These are phyloP conservation scores for Globisporangium splendens DNA, from an alignment of 352 stramenopile genomes.

Conservation along the genomic window DNA sequence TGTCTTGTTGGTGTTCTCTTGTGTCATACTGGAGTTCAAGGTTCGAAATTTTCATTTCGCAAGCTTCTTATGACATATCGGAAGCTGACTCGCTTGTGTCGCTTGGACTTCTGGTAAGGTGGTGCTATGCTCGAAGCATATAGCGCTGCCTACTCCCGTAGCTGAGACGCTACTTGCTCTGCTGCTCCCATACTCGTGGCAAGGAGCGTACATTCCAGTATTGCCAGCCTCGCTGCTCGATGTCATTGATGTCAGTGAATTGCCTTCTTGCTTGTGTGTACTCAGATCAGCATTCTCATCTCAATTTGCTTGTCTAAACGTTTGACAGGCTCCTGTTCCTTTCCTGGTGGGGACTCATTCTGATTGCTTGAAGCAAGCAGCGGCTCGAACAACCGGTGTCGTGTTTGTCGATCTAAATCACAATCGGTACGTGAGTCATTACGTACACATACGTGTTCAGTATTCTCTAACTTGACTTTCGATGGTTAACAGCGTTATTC, in stretches of 20 bases:
- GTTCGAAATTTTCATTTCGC: slow-evolving; percentile 16
- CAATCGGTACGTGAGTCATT: slow-evolving; percentile 52
- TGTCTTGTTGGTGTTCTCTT: slow-evolving; percentile 88
- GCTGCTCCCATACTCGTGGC: slow-evolving; percentile 93
- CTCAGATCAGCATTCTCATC: neutral
- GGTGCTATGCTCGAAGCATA: slow-evolving; percentile 88
- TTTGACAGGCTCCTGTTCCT: slow-evolving; percentile 84
- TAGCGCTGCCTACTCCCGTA: slow-evolving; percentile 87
- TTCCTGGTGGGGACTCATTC: slow-evolving; percentile 92
- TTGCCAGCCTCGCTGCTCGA: slow-evolving; percentile 91
- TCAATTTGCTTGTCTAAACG: neutral
- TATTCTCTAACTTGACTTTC: neutral
- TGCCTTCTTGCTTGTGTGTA: neutral
- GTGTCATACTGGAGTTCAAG: slow-evolving; percentile 88
- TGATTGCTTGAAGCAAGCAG: slow-evolving; percentile 63
- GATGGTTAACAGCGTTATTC: slow-evolving; percentile 49
- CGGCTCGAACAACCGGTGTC: slow-evolving; percentile 71
- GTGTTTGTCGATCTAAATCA: slow-evolving; percentile 95
- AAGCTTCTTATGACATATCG: no score
- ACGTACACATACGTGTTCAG: neutral
- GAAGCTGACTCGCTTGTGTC: neutral
- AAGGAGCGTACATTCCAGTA: slow-evolving; percentile 93
- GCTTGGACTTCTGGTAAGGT: slow-evolving; percentile 40
- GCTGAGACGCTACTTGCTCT: slow-evolving; percentile 90
- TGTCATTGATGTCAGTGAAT: slow-evolving; percentile 84